phyloP scores from a whole-genome alignment of 208 protist genomes.

The Endotrypanum monterogeii region DNA sequence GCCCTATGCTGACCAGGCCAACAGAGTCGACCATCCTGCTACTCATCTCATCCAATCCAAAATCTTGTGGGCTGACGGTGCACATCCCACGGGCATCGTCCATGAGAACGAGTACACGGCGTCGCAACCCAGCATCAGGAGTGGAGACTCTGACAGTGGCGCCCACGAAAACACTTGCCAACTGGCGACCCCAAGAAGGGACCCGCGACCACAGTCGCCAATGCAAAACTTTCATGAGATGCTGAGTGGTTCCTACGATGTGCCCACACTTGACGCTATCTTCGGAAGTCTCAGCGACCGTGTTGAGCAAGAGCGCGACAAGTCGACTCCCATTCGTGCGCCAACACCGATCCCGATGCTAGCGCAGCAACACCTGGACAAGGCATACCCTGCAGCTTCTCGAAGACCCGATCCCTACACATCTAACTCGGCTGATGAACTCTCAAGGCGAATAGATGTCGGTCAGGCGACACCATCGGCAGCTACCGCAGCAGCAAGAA shows the following conservation, averaged over 20 bases:
- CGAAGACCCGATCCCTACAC: background rate
- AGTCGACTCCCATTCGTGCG: background rate
- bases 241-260: slow-evolving; percentile 19
- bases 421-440: background rate
- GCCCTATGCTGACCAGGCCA: background rate
- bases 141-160: background rate
- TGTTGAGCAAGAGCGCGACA: background rate
- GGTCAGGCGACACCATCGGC: background rate
- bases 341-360: background rate
- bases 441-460: background rate
- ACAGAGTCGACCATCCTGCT: background rate
- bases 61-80: background rate
- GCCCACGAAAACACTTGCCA: background rate
- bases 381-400: background rate
- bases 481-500: background rate
- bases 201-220: background rate
- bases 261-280: slow-evolving; percentile 8
- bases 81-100: background rate
- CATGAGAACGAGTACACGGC: background rate
- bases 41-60: background rate
- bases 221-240: slow-evolving; percentile 5
- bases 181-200: background rate
- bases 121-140: background rate
- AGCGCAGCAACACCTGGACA: background rate
- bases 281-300: background rate